Conservation (phyloP, 2,329 filamentous ascomycete species). For the Fusarium nanum region DNA sequence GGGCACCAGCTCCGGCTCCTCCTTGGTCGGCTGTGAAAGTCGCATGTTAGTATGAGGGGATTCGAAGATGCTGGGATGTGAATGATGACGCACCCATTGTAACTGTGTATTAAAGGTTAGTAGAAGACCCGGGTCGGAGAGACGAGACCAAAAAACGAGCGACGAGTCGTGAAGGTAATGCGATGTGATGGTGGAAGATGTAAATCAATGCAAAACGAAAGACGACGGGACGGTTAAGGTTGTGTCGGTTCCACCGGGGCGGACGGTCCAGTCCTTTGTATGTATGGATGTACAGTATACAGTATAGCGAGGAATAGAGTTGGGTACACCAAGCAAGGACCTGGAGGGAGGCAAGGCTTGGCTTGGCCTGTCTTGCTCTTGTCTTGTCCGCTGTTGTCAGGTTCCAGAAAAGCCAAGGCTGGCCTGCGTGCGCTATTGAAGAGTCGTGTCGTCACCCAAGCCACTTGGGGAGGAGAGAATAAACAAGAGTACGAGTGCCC, state of each 20-base stretch:
- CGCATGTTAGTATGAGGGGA: constrained; percentile 32
- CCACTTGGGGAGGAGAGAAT: constrained; percentile 22
- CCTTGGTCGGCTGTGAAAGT: constrained; percentile 22
- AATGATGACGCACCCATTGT: constrained; percentile 53
- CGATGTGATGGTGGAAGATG: background rate
- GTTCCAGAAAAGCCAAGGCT: constrained; percentile 33
- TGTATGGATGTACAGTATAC: background rate
- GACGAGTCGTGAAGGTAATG: constrained; percentile 4
- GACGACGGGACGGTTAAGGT: constrained; percentile 21
- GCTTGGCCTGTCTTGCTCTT: background rate
- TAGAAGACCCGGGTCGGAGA: background rate
- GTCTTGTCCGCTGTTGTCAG: constrained; percentile 4
- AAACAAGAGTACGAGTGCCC: constrained; percentile 24
- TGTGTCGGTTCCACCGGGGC: constrained; percentile 29
- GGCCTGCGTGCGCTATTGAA: constrained; percentile 41
- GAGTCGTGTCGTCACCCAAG: constrained; percentile 43
- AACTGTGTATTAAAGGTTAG: constrained; percentile 29
- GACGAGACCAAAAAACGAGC: constrained; percentile 22
- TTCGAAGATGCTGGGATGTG: background rate
- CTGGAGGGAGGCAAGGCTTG: constrained; percentile 18
- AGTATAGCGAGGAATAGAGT: constrained; percentile 5
- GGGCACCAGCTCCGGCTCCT: constrained; percentile 5
- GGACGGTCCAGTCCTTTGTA: constrained; percentile 25
- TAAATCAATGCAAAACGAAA: constrained; percentile 10
- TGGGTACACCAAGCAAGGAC: background rate